Base-by-base conservation (phyloP, 345 rosid genomes). In the Gossypium turneri region DNA sequence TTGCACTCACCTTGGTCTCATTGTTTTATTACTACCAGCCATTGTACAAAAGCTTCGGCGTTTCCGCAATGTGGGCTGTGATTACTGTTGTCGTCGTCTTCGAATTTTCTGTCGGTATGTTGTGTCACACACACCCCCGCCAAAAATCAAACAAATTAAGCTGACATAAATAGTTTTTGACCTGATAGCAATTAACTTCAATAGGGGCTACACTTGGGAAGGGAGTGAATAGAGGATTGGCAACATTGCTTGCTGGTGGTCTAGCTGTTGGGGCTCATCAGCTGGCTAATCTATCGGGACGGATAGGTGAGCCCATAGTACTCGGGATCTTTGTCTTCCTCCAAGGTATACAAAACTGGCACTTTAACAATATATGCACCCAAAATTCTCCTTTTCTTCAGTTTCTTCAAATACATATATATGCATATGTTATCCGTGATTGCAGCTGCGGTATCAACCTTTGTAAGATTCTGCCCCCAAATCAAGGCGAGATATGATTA, bases 401-500 rank as follows among this genome's bases (percentile, higher is more conserved):
- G 41, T 34, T 34, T 34, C 41, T 34, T 34, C 41, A 34, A 34
- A 34, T 34, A 34, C 41, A 34, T 34, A 34, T 5, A 34, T 34
- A 34, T 34, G 41, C 6, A 34, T 34, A 34, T 34, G 41, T 34
- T 34, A 34, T 34, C 41, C 41, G 41, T 34, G 41, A 34, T 34
- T 78, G 83, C 78, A 84, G 86, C 81, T 71, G 47, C 74, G 22
- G 50, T 27, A 1, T 72, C 63, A 11, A 81, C 88, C 44, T 81
- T 82, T 20, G 16, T 75, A 13, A 60, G 84, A 57, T 84, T 84
- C 38, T 68, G 73, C 11, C 85, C 88, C 7, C 44, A 2, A 16
- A 2, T 83, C 48, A 86, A 83, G 79, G 81, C 88, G 13, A 86
- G 84, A 48, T 86, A 77, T 12, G 88, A 86, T 53, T 86, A 84